Percentiles rank a stretch among this genome's conserved stretches.
phyloP scores from a whole-genome alignment of 495 filamentous ascomycete species.

The Daldinia childiae region DNA sequence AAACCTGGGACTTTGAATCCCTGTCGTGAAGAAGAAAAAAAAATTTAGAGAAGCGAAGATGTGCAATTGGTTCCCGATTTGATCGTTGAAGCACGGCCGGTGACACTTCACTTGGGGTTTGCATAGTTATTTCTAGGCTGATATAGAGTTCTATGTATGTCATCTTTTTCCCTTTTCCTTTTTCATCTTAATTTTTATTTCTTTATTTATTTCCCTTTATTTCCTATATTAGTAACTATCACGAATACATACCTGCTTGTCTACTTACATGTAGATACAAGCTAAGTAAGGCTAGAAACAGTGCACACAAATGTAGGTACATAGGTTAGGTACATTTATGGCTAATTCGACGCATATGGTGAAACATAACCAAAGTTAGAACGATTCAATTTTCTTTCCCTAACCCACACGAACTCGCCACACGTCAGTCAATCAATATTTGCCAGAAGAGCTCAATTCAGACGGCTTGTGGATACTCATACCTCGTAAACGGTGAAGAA shows the following conservation, averaged over 20 bases:
- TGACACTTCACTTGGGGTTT: background rate
- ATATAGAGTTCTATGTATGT: constrained; percentile 5
- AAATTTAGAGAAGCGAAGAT: background rate
- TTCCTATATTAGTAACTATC: background rate
- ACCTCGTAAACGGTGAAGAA: constrained; percentile 41
- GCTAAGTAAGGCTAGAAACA: too few species aligned
- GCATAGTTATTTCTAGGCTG: background rate
- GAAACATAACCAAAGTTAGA: constrained; percentile 27
- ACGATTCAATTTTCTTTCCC: constrained; percentile 8
- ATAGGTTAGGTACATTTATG: background rate
- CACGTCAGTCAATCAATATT: constrained; percentile 1
- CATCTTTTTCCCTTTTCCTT: background rate
- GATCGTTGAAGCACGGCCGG: background rate
- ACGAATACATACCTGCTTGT: too few species aligned
- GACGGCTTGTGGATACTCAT: constrained; percentile 7
- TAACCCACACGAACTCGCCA: constrained; percentile 18
- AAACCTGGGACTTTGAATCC: background rate
- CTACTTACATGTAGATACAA: background rate
- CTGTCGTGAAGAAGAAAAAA: constrained; percentile 1
- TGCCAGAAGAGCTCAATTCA: background rate
- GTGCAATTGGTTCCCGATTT: background rate
- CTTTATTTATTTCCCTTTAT: constrained; percentile 7
- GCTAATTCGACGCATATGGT: constrained; percentile 22
- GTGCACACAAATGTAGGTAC: background rate
- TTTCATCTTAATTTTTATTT: background rate